These are phyloP conservation scores for Hyaloscypha hepaticicola DNA, from an alignment of 495 filamentous ascomycete species.

Conservation along the genomic window DNA sequence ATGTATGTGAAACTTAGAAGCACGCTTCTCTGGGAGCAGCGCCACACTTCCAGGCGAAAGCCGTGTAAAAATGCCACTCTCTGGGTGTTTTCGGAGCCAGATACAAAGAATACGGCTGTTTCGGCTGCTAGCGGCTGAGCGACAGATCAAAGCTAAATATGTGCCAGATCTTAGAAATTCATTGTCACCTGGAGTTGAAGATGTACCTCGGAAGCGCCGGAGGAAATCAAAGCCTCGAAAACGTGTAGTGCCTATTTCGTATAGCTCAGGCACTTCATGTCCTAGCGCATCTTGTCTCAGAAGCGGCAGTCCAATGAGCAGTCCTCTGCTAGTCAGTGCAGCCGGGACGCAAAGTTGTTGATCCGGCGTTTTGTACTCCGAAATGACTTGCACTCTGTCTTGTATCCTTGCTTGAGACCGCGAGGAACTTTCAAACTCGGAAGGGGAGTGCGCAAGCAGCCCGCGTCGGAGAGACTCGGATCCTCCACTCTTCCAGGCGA, in stretches of 20 bases:
- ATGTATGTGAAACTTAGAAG: neutral
- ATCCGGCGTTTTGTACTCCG: neutral
- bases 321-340: slow-evolving; percentile 11
- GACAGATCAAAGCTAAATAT: slow-evolving; percentile 4
- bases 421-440: neutral
- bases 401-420: neutral
- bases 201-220: neutral
- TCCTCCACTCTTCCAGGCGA: neutral
- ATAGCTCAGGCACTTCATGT: no score
- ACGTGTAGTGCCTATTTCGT: neutral
- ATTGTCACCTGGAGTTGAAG: neutral
- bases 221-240: no score
- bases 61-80: slow-evolving; percentile 6
- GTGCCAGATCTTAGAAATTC: neutral
- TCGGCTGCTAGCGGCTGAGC: neutral
- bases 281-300: neutral
- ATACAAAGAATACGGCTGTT: slow-evolving; percentile 1
- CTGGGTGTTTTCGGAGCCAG: slow-evolving; percentile 3
- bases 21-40: no score
- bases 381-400: slow-evolving; percentile 1
- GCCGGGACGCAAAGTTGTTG: neutral
- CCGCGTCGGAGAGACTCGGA: neutral
- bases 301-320: slow-evolving; percentile 7
- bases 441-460: neutral
- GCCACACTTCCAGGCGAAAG: slow-evolving; percentile 7